Base-by-base conservation (phyloP, 179 eudicot genomes). In the Corrigiola litoralis region DNA sequence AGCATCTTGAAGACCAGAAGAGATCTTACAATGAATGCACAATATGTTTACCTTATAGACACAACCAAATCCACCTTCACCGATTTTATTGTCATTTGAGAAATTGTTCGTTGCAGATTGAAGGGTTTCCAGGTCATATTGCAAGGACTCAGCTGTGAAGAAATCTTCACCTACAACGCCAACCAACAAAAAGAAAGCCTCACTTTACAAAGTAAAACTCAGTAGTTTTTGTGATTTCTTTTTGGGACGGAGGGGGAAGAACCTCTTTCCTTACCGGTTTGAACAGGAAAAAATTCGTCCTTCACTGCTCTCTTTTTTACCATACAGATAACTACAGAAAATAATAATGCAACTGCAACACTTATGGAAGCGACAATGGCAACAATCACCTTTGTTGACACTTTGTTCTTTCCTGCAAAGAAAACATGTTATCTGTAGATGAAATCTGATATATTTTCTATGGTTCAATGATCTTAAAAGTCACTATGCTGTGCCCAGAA, bases 21-120 rank as follows among this genome's bases (percentile, higher is more conserved):
- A n/a, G n/a, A n/a, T n/a, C n/a, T n/a, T n/a, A n/a, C n/a, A n/a
- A n/a, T n/a, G n/a, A n/a, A n/a, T 49, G 16, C 1, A 42, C 27
- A 13, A 6, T 37, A 9, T 1, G 3, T 38, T 12, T 69, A 79
- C 77, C 79, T 75, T 59, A 40, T 75, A 75, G 14, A 79, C 79
- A 10, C 40, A 49, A 4, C 79, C 82, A 31, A 78, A 78, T 58
- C 76, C 82, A 31, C 82, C 79, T 67, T 67, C 58, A 4, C 82
- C 82, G 1, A 78, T 34, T 61, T 73, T 73, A 20, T 70, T 61
- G 3, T 51, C 36, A 1, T 29, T 44, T 0, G 73, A 70, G 32
- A 78, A 78, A 20, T 74, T 63, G 21, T 51, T 18, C 17, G 82
- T 78, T 11, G 82, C 73, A 4, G 50, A 31, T 50, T 23, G 50